These are phyloP conservation scores for Dictyostelium citrinum DNA, from an alignment of 78 protist genomes.

Conservation along the genomic window DNA sequence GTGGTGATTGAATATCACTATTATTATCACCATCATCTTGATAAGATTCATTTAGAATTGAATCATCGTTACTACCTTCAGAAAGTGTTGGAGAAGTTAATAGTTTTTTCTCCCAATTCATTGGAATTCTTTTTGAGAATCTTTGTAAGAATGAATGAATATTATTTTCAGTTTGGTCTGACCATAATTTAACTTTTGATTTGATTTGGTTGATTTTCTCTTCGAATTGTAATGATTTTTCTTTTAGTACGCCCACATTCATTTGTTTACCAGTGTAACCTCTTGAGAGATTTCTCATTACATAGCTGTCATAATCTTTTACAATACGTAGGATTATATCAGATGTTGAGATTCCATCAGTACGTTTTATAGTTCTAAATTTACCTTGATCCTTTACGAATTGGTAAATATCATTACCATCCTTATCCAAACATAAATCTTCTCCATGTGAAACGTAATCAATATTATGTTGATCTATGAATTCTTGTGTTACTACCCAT, in stretches of 20 bases:
- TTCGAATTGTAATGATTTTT: constrained; percentile 47
- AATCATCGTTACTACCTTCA: background rate
- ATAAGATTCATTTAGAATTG: background rate
- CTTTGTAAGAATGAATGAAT: background rate
- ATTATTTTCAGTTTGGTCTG: background rate
- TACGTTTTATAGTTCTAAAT: constrained; percentile 81
- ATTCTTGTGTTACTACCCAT: constrained; percentile 85
- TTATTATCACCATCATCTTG: background rate
- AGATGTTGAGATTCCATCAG: constrained; percentile 84
- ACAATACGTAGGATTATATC: constrained; percentile 84
- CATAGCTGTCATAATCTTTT: constrained; percentile 79
- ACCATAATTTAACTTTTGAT: constrained; percentile 20
- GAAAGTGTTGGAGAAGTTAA: background rate
- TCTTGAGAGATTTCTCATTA: constrained; percentile 79
- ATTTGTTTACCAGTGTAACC: constrained; percentile 85
- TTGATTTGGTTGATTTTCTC: constrained; percentile 51
- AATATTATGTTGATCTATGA: constrained; percentile 77
- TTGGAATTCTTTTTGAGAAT: constrained; percentile 16
- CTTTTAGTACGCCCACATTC: constrained; percentile 81
- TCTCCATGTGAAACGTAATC: constrained; percentile 88
- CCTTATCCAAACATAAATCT: constrained; percentile 74
- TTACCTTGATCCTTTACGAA: constrained; percentile 80
- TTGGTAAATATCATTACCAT: constrained; percentile 80
- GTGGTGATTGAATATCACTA: background rate
- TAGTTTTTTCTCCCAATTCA: background rate